Evolutionary conservation across 2,329 filamentous ascomycete genomes (phyloP).

Genomic region (Penicillium sp.): DNA sequence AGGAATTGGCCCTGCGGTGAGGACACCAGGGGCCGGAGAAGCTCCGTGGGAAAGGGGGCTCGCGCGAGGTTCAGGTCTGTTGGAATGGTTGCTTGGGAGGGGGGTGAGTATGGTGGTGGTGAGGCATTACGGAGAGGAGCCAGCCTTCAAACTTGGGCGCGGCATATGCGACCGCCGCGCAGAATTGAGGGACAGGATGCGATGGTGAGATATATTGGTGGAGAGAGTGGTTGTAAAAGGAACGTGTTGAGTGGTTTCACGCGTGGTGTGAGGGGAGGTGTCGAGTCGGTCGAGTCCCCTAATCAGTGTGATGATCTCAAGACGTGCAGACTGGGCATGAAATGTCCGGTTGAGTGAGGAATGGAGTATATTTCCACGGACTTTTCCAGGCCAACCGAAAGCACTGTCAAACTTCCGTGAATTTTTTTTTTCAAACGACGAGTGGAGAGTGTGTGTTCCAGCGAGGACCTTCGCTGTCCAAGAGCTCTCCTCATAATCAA

Average conservation of each 20-base stretch:
- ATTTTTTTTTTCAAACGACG: background rate
- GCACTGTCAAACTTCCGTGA: background rate
- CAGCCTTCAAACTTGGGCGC: slow-evolving; percentile 39
- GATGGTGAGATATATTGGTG: slow-evolving; percentile 1
- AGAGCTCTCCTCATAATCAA: slow-evolving; percentile 6
- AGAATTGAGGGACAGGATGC: slow-evolving; percentile 10
- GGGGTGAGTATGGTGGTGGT: slow-evolving; percentile 37
- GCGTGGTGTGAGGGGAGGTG: background rate
- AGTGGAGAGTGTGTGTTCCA: slow-evolving; percentile 7
- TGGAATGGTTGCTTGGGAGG: slow-evolving; percentile 28
- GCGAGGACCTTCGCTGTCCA: slow-evolving; percentile 2
- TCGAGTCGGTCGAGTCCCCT: slow-evolving; percentile 14
- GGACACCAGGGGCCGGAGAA: slow-evolving; percentile 13
- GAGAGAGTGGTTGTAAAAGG: background rate
- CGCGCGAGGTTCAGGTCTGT: slow-evolving; percentile 29
- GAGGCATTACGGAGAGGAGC: slow-evolving; percentile 44
- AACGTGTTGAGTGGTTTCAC: background rate
- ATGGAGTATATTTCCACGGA: background rate
- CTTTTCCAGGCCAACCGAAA: background rate
- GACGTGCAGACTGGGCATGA: background rate
- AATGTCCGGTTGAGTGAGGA: background rate
- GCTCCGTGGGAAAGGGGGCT: slow-evolving; percentile 15
- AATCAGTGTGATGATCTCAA: slow-evolving; percentile 7
- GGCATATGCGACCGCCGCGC: slow-evolving; percentile 42
- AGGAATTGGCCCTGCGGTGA: slow-evolving; percentile 21